phyloP scores from a whole-genome alignment of 768 basidiomycete species.

The Pholiota microspora region DNA sequence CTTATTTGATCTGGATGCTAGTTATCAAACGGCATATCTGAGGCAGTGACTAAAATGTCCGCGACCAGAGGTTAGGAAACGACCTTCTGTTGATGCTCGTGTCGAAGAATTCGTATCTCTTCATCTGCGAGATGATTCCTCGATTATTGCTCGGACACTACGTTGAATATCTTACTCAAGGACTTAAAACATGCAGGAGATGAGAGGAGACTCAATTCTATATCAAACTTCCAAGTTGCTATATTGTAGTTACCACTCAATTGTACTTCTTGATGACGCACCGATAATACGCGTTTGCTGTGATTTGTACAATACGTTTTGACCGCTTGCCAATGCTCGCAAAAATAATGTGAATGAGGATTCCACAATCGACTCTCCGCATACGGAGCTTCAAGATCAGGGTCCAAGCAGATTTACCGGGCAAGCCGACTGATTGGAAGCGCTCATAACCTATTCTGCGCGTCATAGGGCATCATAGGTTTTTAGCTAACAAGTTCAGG shows the following conservation, averaged over 20 bases:
- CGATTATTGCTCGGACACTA: background rate
- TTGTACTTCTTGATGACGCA: no score
- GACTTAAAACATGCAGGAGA: background rate
- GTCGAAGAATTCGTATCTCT: conserved; percentile 5
- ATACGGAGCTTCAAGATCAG: no score
- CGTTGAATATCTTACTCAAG: background rate
- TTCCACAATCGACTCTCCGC: no score
- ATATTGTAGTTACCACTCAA: background rate
- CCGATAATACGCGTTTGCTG: no score
- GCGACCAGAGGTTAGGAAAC: conserved; percentile 8
- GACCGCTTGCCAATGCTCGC: no score
- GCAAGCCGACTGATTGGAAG: no score
- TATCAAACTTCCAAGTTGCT: background rate
- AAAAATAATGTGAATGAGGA: no score
- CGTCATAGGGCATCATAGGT: no score
- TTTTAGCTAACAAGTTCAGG: no score
- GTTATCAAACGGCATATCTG: conserved; percentile 8
- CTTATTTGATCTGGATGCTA: background rate
- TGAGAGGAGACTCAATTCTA: background rate
- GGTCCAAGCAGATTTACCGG: no score
- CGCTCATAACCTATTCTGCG: no score
- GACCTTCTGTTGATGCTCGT: background rate
- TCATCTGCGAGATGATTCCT: background rate
- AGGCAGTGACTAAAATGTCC: conserved; percentile 13
- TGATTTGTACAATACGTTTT: no score